phyloP scores from a whole-genome alignment of 2,329 filamentous ascomycete genomes.

The Exophiala bonariae region DNA sequence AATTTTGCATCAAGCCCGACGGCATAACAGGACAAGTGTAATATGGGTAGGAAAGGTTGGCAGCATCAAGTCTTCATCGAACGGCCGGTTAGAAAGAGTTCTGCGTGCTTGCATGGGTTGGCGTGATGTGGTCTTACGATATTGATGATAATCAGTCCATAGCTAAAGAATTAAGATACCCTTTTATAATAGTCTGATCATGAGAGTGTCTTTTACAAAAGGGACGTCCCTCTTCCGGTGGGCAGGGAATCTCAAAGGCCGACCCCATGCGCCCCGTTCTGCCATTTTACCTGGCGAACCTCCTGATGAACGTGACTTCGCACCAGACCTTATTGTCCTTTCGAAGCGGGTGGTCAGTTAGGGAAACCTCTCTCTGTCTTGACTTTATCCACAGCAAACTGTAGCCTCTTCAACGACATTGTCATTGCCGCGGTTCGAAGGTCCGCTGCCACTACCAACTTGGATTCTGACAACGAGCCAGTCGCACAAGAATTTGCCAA shows the following conservation, averaged over 20 bases:
- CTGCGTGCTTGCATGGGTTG: no score
- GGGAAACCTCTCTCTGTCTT: no score
- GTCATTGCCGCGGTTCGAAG: neutral
- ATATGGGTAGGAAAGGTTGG: neutral
- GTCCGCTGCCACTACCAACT: constrained; percentile 3
- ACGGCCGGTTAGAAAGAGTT: no score
- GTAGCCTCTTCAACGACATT: constrained; percentile 17
- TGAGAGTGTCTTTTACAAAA: no score
- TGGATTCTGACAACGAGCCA: constrained; percentile 55
- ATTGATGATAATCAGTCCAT: constrained; percentile 9
- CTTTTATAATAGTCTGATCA: constrained; percentile 1
- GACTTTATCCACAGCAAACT: constrained; percentile 21
- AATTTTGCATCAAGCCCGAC: constrained; percentile 39
- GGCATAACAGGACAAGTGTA: constrained; percentile 5
- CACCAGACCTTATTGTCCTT: no score
- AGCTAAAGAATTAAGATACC: constrained; percentile 13
- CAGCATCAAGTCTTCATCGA: no score
- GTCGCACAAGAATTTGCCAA: constrained; percentile 72
- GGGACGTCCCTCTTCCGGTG: no score
- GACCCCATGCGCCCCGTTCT: no score
- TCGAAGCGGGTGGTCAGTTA: no score
- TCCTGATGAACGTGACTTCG: no score
- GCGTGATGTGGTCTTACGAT: constrained; percentile 8
- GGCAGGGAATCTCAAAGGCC: no score
- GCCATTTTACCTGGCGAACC: no score